A percentile compares a stretch with the other conserved stretches of the same genome.
Evolutionary conservation across 441 rosid species (phyloP).

Genomic region (Aleurites moluccanus): DNA sequence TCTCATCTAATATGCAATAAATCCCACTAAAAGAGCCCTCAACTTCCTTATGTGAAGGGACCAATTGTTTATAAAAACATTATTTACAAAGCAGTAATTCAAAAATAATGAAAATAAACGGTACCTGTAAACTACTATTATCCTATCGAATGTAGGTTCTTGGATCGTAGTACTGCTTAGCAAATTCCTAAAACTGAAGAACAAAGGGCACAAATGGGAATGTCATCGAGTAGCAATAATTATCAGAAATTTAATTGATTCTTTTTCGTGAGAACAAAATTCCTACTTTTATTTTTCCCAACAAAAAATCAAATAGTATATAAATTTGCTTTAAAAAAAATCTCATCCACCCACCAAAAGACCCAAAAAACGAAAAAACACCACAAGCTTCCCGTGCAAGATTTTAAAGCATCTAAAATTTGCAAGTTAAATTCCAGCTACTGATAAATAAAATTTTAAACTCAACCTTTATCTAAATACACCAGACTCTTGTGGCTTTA

Average conservation of each 20-base stretch:
- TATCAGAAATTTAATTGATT: conserved; percentile 14
- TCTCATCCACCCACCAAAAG: neutral
- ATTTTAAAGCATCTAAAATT: neutral
- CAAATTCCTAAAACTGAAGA: conserved; percentile 58
- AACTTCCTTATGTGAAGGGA: conserved; percentile 1
- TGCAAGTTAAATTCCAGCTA: neutral
- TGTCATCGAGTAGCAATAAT: conserved; percentile 16
- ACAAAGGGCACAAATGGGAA: conserved; percentile 23
- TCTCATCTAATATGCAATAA: neutral
- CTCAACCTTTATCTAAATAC: neutral
- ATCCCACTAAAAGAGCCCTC: neutral
- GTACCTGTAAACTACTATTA: conserved; percentile 91
- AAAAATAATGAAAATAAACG: conserved; percentile 14
- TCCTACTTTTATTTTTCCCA: neutral
- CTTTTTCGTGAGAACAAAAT: neutral
- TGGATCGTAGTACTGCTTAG: conserved; percentile 77
- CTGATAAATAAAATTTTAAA: neutral
- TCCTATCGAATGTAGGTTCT: conserved; percentile 95
- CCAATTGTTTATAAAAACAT: neutral
- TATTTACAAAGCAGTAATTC: neutral
- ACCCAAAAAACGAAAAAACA: neutral
- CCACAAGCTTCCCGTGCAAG: neutral
- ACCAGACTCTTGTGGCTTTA: neutral
- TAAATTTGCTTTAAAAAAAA: neutral
- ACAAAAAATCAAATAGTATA: neutral